Percentiles rank a stretch among this genome's conserved stretches.
These are phyloP conservation scores for Metschnikowia arizonensis DNA, from an alignment of 805 yeast species.

Conservation along the genomic window DNA sequence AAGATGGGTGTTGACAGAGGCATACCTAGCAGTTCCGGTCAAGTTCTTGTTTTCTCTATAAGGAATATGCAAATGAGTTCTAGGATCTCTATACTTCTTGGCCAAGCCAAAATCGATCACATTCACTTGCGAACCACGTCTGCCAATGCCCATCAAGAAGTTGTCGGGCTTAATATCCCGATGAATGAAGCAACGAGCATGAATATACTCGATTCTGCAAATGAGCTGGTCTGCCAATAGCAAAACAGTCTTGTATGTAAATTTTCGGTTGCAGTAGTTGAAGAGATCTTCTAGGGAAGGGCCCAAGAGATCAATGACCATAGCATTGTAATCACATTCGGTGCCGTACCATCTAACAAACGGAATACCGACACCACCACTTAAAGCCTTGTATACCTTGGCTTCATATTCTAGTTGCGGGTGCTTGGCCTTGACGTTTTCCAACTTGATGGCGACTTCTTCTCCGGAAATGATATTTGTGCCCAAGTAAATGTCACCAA, in stretches of 20 bases:
- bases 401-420: slow-evolving; percentile 98
- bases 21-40: slow-evolving; percentile 23
- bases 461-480: slow-evolving; percentile 94
- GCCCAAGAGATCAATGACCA: slow-evolving; percentile 94
- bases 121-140: slow-evolving; percentile 91
- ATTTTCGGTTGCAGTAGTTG: slow-evolving; percentile 92
- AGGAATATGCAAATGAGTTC: slow-evolving; percentile 91
- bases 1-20: slow-evolving; percentile 22
- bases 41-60: slow-evolving; percentile 22
- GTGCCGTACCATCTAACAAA: slow-evolving; percentile 96
- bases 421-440: slow-evolving; percentile 84
- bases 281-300: slow-evolving; percentile 93
- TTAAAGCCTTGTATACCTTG: slow-evolving; percentile 85
- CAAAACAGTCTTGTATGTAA: slow-evolving; percentile 88
- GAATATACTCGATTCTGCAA: slow-evolving; percentile 91
- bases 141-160: slow-evolving; percentile 83
- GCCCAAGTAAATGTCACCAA: slow-evolving; percentile 93
- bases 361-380: slow-evolving; percentile 97
- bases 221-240: slow-evolving; percentile 91
- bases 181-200: slow-evolving; percentile 87
- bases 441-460: slow-evolving; percentile 95
- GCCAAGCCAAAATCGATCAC: slow-evolving; percentile 94
- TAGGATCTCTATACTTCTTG: slow-evolving; percentile 89
- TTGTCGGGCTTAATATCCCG: slow-evolving; percentile 83
- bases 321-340: slow-evolving; percentile 92